Base-by-base conservation (phyloP, 148 eudicot genomes). In the Beta vulgaris region DNA sequence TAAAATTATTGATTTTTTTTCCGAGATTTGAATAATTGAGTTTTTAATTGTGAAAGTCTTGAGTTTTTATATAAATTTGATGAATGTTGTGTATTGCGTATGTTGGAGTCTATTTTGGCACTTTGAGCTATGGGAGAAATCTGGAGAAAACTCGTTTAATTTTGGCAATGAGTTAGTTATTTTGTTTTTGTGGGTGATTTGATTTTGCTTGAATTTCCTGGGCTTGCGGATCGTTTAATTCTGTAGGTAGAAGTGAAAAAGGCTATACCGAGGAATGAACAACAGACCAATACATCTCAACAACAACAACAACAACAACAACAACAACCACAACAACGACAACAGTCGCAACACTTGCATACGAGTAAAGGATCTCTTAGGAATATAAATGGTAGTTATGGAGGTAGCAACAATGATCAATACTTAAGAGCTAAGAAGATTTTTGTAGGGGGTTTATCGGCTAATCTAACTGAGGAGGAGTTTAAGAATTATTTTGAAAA, bases 391-490 rank as follows among this genome's bases (percentile, higher is more conserved):
- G 77, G 76, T 81, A 71, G 61, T 60, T 76, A 29, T 68, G 76
- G 79, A 55, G 75, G 74, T 71, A 73, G 19, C 65, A 55, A 73
- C 43, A 40, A 15, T 73, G 78, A 76, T 36, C 63, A 82, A 49
- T 67, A 78, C 46, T 70, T 79, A 75, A 89, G 81, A 77, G 83
- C 89, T 53, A 91, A 88, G 78, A 93, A 93, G 87, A 89, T 93
- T 75, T 93, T 93, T 74, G 98, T 93, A 61, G 98, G 98, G 25
- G 98, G 98, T 35, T 85, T 93, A 80, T 79, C 97, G 1, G 81
- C 92, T 84, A 85, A 72, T 85, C 62, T 93, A 73, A 93, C 91
- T 10, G 89, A 91, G 66, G 88, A 85, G 23, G 92, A 88, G 74
- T 91, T 93, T 75, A 89, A 78, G 83, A 46, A 39, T 64, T 93